These are phyloP conservation scores for Papilionanthe hybrid DNA, from an alignment of 116 monocot genomes.

Conservation along the genomic window DNA sequence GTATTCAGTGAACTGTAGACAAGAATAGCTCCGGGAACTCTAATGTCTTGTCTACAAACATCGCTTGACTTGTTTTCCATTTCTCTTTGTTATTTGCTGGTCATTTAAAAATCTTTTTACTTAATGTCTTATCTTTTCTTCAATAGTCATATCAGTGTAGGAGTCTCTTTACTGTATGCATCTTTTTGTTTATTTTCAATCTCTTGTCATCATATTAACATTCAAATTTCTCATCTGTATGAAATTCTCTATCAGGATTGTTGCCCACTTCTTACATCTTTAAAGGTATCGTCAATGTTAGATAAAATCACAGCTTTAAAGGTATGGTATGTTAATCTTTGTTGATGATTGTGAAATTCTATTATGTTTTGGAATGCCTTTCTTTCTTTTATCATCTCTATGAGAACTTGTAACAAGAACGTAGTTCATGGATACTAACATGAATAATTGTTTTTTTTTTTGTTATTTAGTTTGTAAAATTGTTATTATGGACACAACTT, in stretches of 20 bases:
- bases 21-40: too few relatives aligned
- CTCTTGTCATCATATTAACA: neutral
- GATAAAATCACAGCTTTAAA: slow-evolving; percentile 58
- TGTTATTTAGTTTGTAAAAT: neutral
- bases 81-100: neutral
- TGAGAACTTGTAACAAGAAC: neutral
- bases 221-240: neutral
- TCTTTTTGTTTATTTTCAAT: neutral
- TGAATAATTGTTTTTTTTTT: neutral
- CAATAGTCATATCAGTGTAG: neutral
- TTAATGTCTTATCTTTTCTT: neutral
- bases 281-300: slow-evolving; percentile 58
- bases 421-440: neutral
- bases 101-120: neutral
- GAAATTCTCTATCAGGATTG: slow-evolving; percentile 20
- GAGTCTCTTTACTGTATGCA: neutral
- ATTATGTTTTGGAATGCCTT: neutral
- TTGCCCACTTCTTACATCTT: slow-evolving; percentile 38
- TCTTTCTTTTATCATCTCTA: neutral
- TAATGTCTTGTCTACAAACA: neutral
- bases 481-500: neutral
- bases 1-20: too few relatives aligned
- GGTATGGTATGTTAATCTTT: slow-evolving; percentile 29
- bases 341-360: neutral
- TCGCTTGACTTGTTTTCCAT: neutral